Evolutionary conservation across 495 filamentous ascomycete genomes (phyloP), one percentile per base, ranked within the genome.

Genomic region (Xylaria cubensis): DNA sequence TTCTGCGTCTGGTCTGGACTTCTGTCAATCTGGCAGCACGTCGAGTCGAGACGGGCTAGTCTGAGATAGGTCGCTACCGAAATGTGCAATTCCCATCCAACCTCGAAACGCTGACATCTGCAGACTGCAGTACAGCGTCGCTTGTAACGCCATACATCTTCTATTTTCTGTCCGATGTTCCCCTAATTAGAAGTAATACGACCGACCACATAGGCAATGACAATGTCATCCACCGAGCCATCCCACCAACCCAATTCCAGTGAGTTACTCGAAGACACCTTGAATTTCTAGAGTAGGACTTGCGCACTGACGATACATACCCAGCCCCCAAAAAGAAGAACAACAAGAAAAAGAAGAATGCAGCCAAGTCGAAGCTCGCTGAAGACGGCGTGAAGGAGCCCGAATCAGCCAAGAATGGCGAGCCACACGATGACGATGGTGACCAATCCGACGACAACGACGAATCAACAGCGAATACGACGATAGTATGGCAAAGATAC

Each of bases 331-430:
- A 83, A 65, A 90, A 88, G 76, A 89, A 90, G 74, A 93, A 91
- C 85, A 92, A 88, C 79, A 89, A 86, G 80, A 92, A 89, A 80
- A 93, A 90, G 84, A 93, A 91, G 80, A 91, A 88, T 81, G 86
- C 79, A 70, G 77, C 81, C 71, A 89, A 86, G 75, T 69, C 77
- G 19, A 76, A 77, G 26, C 77, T 74, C 48, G 50, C 72, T 42
- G 80, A 81, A 64, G 82, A 86, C 75, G 81, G 72, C 41, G 81
- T 72, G 44, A 81, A 79, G 74, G 73, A 77, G 58, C 70, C 75
- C 51, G 69, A 84, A 63, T 36, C 58, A 56, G 74, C 72, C 19
- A 80, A 79, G 70, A 80, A 78, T 29, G 80, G 78, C 64, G 78
- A 68, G 9, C 69, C n/a, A 13, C 74, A 74, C 41, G 76, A 78